These are phyloP conservation scores for Alternaria gansuensis DNA, from an alignment of 2,329 filamentous ascomycete genomes.

Conservation along the genomic window DNA sequence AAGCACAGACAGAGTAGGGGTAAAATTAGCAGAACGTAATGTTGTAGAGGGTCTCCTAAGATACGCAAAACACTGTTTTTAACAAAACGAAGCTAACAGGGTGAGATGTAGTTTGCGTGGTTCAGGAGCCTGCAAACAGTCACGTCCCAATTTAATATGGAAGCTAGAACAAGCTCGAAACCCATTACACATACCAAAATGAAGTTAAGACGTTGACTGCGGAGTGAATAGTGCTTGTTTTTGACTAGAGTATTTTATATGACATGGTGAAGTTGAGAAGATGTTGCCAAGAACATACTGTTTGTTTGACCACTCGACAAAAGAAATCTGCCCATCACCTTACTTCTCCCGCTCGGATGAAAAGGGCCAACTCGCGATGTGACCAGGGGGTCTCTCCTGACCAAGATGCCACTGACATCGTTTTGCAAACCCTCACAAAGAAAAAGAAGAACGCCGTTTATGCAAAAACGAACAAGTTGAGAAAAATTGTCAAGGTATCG, in stretches of 20 bases:
- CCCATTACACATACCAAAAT: neutral
- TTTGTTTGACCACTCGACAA: conserved; percentile 7
- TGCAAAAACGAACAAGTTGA: conserved; percentile 13
- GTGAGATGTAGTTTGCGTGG: neutral
- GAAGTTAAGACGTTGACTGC: neutral
- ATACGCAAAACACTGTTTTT: neutral
- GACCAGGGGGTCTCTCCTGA: conserved; percentile 3
- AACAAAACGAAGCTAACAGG: neutral
- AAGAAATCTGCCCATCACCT: conserved; percentile 5
- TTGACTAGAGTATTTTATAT: conserved; percentile 9
- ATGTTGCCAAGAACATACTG: conserved; percentile 11
- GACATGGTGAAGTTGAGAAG: conserved; percentile 7
- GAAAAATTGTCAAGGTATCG: conserved; percentile 22
- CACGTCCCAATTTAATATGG: neutral
- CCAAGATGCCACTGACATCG: conserved; percentile 1
- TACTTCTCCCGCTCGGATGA: no score
- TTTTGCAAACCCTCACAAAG: conserved; percentile 11
- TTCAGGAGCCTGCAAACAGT: neutral
- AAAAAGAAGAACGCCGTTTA: conserved; percentile 18
- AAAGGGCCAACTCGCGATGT: no score
- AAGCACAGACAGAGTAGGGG: no score
- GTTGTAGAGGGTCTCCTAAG: no score
- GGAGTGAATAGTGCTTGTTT: conserved; percentile 3
- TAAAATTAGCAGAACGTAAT: no score
- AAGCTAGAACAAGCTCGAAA: neutral